Conservation (phyloP, 495 filamentous ascomycete genomes). For the Pseudomonodictys pantanalensis region DNA sequence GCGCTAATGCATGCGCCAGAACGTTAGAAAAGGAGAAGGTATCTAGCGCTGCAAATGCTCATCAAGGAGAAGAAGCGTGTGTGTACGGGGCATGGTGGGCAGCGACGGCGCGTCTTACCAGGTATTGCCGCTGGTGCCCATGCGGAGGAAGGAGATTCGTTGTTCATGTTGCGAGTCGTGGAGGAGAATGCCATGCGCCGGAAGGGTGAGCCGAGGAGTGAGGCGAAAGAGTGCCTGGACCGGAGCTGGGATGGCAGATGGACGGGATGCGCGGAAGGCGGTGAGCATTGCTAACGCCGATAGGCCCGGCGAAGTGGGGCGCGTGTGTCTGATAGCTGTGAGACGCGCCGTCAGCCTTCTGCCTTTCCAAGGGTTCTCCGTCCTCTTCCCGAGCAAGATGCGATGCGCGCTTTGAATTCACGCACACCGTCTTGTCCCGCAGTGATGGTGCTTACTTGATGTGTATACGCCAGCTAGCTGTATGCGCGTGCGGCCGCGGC, state of each 20-base stretch:
- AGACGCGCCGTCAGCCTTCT: background rate
- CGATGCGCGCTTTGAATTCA: background rate
- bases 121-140: too few relatives aligned
- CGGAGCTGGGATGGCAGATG: background rate
- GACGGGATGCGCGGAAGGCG: background rate
- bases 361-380: too few relatives aligned
- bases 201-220: too few relatives aligned
- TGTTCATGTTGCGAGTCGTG: too few relatives aligned
- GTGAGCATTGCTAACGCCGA: background rate
- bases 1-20: background rate
- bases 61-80: too few relatives aligned
- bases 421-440: background rate
- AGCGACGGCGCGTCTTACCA: too few relatives aligned
- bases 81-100: too few relatives aligned
- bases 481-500: background rate
- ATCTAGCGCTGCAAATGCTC: slow-evolving; percentile 28
- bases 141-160: background rate
- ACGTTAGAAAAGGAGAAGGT: slow-evolving; percentile 15
- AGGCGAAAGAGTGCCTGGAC: background rate
- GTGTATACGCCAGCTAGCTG: too few relatives aligned
- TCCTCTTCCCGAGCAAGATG: background rate
- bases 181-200: too few relatives aligned
- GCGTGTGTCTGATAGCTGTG: background rate
- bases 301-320: background rate
- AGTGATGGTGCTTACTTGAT: too few relatives aligned